phyloP scores from a whole-genome alignment of 306 rosid species.

The Lathyrus oleraceus region DNA sequence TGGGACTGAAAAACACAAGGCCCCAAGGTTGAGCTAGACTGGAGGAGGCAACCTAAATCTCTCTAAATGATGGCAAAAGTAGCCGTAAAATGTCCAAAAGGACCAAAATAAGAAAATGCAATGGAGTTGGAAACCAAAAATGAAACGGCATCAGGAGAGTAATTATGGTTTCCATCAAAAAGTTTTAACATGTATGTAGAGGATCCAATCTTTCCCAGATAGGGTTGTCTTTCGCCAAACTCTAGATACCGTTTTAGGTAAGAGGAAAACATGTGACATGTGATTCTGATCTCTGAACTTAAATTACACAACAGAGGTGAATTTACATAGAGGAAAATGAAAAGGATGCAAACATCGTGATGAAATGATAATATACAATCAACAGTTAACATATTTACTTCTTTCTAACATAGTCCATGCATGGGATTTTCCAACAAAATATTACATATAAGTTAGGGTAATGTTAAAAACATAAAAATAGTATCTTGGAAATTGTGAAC shows the following conservation, averaged over 20 bases:
- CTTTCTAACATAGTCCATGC: background rate
- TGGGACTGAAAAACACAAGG: background rate
- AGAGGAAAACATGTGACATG: background rate
- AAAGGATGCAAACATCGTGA: background rate
- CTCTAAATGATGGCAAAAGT: background rate
- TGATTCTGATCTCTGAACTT: background rate
- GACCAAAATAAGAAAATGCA: background rate
- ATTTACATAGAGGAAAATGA: background rate
- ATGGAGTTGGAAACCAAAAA: background rate
- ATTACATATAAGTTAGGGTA: slow-evolving; percentile 14
- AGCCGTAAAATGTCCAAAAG: background rate
- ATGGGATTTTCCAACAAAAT: slow-evolving; percentile 13
- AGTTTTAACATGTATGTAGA: background rate
- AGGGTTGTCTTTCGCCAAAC: slow-evolving; percentile 3
- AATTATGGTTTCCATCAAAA: slow-evolving; percentile 5
- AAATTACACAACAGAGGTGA: background rate
- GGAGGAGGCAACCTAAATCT: background rate
- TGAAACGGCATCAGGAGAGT: background rate
- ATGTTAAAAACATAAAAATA: no score
- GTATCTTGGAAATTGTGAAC: no score
- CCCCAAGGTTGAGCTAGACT: background rate
- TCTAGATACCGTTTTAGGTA: slow-evolving; percentile 1
- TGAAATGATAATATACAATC: background rate
- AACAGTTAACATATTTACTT: background rate
- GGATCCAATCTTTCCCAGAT: background rate